Conservation (phyloP, 768 basidiomycete species). For the Trametes sanguinea region DNA sequence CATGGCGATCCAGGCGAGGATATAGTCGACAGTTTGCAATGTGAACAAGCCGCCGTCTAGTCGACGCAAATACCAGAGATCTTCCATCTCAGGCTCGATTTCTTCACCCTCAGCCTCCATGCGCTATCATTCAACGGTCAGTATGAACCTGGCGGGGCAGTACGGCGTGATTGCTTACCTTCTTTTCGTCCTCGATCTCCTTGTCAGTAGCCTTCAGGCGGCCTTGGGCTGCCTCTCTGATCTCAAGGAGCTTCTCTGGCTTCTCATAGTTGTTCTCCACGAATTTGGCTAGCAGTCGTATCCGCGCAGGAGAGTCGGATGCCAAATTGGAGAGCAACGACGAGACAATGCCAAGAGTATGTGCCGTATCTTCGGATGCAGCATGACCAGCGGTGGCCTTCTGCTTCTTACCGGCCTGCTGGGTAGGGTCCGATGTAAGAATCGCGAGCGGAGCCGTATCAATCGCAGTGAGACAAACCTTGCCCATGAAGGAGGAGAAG, state of each 20-base stretch:
- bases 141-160: background rate
- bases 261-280: constrained; percentile 94
- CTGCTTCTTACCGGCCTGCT: constrained; percentile 55
- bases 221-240: constrained; percentile 68
- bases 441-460: background rate
- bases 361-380: constrained; percentile 80
- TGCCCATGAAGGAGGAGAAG: constrained; percentile 89
- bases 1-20: constrained; percentile 94
- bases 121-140: constrained; percentile 40
- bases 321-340: constrained; percentile 86
- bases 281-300: constrained; percentile 89
- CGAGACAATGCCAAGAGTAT: constrained; percentile 84
- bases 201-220: constrained; percentile 62
- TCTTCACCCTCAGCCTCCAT: constrained; percentile 58
- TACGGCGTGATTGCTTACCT: constrained; percentile 42
- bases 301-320: constrained; percentile 78
- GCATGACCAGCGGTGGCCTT: constrained; percentile 49
- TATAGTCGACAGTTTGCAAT: constrained; percentile 90
- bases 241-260: constrained; percentile 88
- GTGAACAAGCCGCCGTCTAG: constrained; percentile 88
- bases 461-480: constrained; percentile 37
- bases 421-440: background rate
- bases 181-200: constrained; percentile 70
- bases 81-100: constrained; percentile 62
- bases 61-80: constrained; percentile 81